phyloP scores from a whole-genome alignment of 1,284 basidiomycete genomes.

The Fomitopsis palustris region DNA sequence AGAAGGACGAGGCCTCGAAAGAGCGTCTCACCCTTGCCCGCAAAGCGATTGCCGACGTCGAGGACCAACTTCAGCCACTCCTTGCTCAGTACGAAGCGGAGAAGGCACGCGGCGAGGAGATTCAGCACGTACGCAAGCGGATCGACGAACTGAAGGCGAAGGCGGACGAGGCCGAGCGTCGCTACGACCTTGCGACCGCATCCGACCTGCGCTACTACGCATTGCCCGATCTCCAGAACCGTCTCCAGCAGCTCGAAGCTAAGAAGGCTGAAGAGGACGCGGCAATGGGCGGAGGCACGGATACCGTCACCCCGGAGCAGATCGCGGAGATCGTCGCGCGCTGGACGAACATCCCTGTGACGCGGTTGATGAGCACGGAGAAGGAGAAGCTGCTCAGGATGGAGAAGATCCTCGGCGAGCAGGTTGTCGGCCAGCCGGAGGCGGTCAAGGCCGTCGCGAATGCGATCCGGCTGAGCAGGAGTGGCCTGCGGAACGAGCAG shows the following conservation, averaged over 20 bases:
- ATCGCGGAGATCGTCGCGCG: slow-evolving; percentile 89
- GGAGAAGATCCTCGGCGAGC: slow-evolving; percentile 64
- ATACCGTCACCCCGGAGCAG: slow-evolving; percentile 85
- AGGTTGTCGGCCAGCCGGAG: slow-evolving; percentile 87
- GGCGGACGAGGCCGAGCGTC: slow-evolving; percentile 91
- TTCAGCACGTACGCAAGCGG: slow-evolving; percentile 75
- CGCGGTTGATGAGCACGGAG: slow-evolving; percentile 86
- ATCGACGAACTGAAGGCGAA: slow-evolving; percentile 94
- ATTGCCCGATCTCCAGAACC: slow-evolving; percentile 85
- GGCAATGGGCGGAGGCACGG: slow-evolving; percentile 44
- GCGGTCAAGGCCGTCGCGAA: slow-evolving; percentile 89
- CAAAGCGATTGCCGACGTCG: slow-evolving; percentile 82
- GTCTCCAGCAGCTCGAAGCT: slow-evolving; percentile 69
- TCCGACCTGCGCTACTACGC: slow-evolving; percentile 94
- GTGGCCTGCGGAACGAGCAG: slow-evolving; percentile 80
- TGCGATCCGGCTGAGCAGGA: slow-evolving; percentile 87
- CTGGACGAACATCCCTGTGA: slow-evolving; percentile 91
- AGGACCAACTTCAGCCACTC: slow-evolving; percentile 89
- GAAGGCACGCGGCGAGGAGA: slow-evolving; percentile 84
- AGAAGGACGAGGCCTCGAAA: slow-evolving; percentile 90
- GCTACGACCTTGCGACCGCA: slow-evolving; percentile 80
- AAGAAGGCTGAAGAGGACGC: slow-evolving; percentile 75
- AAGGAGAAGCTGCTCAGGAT: slow-evolving; percentile 84
- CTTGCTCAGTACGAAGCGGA: slow-evolving; percentile 89
- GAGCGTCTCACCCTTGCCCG: slow-evolving; percentile 79